Conservation (phyloP, 2,329 filamentous ascomycete species). For the Fusarium nelsonii region DNA sequence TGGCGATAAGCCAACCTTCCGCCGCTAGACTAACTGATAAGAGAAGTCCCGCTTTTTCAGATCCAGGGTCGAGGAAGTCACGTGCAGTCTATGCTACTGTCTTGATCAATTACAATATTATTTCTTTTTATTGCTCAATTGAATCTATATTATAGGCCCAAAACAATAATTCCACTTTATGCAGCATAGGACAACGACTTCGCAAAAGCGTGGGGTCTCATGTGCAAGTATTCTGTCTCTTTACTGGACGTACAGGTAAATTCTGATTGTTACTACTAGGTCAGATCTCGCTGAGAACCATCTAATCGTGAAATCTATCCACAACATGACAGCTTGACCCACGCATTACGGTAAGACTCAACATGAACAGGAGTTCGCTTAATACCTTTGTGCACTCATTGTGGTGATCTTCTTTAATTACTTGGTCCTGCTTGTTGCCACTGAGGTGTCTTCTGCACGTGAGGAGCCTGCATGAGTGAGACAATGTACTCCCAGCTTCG, state of each 20-base stretch:
- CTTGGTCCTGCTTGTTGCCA: constrained; percentile 23
- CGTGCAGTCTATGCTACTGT: constrained; percentile 9
- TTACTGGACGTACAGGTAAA: neutral
- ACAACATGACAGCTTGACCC: neutral
- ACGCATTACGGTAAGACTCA: neutral
- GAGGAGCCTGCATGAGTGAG: constrained; percentile 32
- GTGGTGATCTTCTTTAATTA: neutral
- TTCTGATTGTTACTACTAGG: neutral
- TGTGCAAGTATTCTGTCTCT: neutral
- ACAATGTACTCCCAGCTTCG: constrained; percentile 12
- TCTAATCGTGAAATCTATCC: neutral
- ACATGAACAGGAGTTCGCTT: neutral
- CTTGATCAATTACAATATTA: neutral
- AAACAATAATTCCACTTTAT: neutral
- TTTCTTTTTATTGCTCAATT: neutral
- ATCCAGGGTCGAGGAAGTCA: constrained; percentile 5
- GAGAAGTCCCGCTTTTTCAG: constrained; percentile 11
- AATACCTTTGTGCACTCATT: constrained; percentile 10
- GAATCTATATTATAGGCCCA: neutral
- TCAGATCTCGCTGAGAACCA: neutral
- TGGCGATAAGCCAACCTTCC: constrained; percentile 38
- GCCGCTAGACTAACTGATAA: constrained; percentile 36
- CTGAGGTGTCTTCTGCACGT: constrained; percentile 22
- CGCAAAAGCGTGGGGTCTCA: neutral
- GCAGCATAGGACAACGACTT: too few species aligned